Base-by-base conservation (phyloP, 179 eudicot species). In the Silene coronaria region DNA sequence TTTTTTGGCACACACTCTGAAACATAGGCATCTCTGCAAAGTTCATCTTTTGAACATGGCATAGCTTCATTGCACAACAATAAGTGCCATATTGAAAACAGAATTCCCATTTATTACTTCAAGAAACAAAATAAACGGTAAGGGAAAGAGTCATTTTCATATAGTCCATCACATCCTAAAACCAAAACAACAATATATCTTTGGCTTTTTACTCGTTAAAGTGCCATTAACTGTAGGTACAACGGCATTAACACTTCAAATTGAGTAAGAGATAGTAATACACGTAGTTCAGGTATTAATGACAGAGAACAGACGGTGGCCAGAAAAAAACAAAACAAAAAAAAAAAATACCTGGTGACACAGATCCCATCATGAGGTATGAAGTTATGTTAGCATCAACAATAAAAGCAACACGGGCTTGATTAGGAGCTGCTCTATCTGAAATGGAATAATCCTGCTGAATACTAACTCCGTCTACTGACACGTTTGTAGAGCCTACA, bases 321-420 rank as follows among this genome's bases (percentile, higher is more conserved):
- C 21, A 70, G 73, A 80, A 71, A 19, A 78, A 67, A 68, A 76
- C n/a, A n/a, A n/a, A n/a, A n/a, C n/a, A n/a, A n/a, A n/a, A n/a
- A n/a, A n/a, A n/a, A 78, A 67, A 68, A 76, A 76, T 62, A 95
- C 99, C 99, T 87, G 97, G 99, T 74, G 99, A 95, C 80, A 95
- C 95, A 81, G 99, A 95, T 24, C 99, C 99, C 99, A 95, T 95
- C 99, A 95, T 95, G 67, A 95, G 93, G 83, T 95, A 95, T 60
- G 99, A 95, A 70, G 99, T 95, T 81, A 95, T 92, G 77, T 95
- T 95, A 78, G 99, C 99, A 84, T 95, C 97, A 74, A 95, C 97
- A 66, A 95, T 90, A 80, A 95, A 95, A 70, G 99, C 97, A 79
- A 95, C 97, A 85, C 93, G 97, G 36, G 91, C 85, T 67, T 83